Evolutionary conservation across 2,329 filamentous ascomycete genomes (phyloP).

Genomic region (Aspergillus piperis): DNA sequence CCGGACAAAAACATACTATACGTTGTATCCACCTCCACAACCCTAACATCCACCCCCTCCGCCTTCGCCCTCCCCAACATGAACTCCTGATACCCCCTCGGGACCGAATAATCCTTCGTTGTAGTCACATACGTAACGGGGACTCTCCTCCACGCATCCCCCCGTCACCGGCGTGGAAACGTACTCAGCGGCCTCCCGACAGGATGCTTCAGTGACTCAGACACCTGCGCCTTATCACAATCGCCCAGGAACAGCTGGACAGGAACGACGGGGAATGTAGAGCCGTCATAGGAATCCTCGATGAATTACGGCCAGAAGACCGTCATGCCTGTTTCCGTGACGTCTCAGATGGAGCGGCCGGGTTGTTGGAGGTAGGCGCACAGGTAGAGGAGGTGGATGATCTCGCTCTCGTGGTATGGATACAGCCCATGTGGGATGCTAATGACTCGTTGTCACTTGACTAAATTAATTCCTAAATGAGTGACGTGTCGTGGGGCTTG

Average conservation of each 20-base stretch:
- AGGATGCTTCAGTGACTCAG: not conserved
- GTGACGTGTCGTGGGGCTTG: too few species aligned
- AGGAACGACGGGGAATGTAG: conserved; percentile 3
- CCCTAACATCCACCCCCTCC: conserved; percentile 11
- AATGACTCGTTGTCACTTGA: too few species aligned
- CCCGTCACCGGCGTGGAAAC: not conserved
- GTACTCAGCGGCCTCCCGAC: conserved; percentile 7
- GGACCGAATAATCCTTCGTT: conserved; percentile 15
- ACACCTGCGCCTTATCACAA: not conserved
- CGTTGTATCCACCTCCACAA: conserved; percentile 17
- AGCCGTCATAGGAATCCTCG: not conserved
- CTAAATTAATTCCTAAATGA: too few species aligned
- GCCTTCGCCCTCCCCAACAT: conserved; percentile 15
- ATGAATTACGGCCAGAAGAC: conserved; percentile 16
- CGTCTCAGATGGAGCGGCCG: conserved; percentile 6
- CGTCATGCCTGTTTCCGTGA: conserved; percentile 10
- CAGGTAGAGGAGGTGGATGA: conserved; percentile 25
- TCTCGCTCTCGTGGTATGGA: not conserved
- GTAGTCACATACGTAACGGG: conserved; percentile 21
- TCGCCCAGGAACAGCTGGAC: not conserved
- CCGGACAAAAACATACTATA: conserved; percentile 21
- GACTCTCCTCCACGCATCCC: conserved; percentile 12
- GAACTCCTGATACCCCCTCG: conserved; percentile 16
- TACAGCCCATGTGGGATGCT: too few species aligned
- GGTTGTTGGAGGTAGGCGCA: conserved; percentile 23